Evolutionary conservation across 23 red algal species (phyloP).

Genomic region (Chondrus crispus): DNA sequence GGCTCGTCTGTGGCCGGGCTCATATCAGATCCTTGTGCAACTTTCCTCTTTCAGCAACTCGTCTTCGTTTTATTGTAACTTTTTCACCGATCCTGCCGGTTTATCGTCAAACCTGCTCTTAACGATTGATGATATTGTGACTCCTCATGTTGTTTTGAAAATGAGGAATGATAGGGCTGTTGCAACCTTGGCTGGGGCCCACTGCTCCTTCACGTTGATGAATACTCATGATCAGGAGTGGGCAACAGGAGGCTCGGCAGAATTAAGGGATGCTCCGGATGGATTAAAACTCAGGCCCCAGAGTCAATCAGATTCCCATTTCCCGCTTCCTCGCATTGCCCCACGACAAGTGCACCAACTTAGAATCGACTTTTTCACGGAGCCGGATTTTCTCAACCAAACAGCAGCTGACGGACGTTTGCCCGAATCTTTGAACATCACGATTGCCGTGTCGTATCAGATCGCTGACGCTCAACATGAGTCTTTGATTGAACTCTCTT

Average conservation of each 20-base stretch:
- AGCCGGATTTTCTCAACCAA: not conserved
- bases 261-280: not conserved
- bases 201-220: conserved; percentile 26
- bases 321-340: conserved; percentile 6
- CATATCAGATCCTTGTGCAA: conserved; percentile 11
- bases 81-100: not conserved
- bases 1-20: not conserved
- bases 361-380: conserved; percentile 12
- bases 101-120: not conserved
- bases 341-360: conserved; percentile 34
- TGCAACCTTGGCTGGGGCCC: conserved; percentile 20
- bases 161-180: not conserved
- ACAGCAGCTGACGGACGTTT: not conserved
- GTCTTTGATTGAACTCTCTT: not conserved
- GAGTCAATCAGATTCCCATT: not conserved
- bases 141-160: conserved; percentile 8
- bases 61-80: conserved; percentile 5
- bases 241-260: not conserved
- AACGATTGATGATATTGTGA: conserved; percentile 4
- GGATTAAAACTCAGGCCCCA: not conserved
- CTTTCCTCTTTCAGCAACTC: not conserved
- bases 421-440: not conserved
- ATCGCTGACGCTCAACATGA: not conserved
- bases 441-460: conserved; percentile 11
- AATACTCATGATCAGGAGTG: conserved; percentile 14